Evolutionary conservation across 192 early-diverging fungal genomes (phyloP).

Genomic region (Coemansia sp.): DNA sequence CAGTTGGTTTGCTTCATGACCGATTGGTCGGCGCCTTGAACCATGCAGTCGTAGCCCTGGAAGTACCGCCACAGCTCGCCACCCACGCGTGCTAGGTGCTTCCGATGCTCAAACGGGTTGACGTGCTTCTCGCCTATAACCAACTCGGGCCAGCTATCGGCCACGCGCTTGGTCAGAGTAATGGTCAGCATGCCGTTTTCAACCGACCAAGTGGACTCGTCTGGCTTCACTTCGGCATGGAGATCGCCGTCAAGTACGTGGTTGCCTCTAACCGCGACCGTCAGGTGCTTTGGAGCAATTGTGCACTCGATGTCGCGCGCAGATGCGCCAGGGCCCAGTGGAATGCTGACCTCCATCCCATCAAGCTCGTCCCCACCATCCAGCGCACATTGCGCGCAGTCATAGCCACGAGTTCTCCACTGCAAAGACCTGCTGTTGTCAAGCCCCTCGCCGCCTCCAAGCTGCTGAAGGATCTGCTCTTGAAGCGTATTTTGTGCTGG

Average conservation of each 20-base stretch:
- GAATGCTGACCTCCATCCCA: constrained; percentile 41
- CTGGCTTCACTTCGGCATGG: constrained; percentile 19
- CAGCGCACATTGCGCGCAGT: constrained; percentile 38
- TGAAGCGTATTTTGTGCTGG: constrained; percentile 20
- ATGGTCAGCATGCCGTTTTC: constrained; percentile 32
- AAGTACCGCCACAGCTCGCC: constrained; percentile 52
- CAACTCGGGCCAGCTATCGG: constrained; percentile 37
- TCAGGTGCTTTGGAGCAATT: constrained; percentile 26
- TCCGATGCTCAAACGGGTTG: constrained; percentile 29
- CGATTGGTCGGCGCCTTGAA: constrained; percentile 25
- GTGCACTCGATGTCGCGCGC: constrained; percentile 26
- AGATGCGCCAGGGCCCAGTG: constrained; percentile 15
- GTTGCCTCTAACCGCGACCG: constrained; percentile 17
- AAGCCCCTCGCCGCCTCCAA: constrained; percentile 16
- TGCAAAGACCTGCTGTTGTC: constrained; percentile 9
- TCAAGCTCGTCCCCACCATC: constrained; percentile 30
- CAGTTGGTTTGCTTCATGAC: constrained; percentile 40
- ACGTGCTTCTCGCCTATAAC: constrained; percentile 37
- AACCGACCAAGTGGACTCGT: constrained; percentile 40
- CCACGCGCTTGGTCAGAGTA: constrained; percentile 35
- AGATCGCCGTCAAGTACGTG: constrained; percentile 40
- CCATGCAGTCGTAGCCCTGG: constrained; percentile 50
- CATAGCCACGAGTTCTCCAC: constrained; percentile 47
- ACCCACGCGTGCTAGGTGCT: constrained; percentile 39
- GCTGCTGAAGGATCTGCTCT: constrained; percentile 40